Conservation (phyloP, 2,329 filamentous ascomycete species). For the Penicillium frequentans region DNA sequence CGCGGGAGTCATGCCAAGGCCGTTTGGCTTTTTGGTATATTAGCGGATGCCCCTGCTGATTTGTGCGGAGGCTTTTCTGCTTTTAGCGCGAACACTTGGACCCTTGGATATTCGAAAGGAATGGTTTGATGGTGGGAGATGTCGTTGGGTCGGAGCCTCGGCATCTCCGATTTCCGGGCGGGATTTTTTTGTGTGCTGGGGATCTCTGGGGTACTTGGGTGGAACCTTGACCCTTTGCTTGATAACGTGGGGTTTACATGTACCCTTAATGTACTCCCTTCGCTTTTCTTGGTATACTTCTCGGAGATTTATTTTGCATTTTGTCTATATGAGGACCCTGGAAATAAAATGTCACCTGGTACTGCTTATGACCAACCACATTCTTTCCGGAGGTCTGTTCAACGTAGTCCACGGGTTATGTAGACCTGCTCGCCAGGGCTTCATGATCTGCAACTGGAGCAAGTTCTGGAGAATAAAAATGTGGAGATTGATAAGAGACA, state of each 20-base stretch:
- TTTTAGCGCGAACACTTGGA: not conserved
- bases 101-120: not conserved
- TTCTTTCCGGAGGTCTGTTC: not conserved
- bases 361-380: not conserved
- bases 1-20: conserved; percentile 21
- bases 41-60: not conserved
- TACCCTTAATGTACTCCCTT: not conserved
- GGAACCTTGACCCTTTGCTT: not conserved
- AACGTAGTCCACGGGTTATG: not conserved
- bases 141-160: conserved; percentile 11
- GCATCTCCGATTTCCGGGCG: conserved; percentile 1
- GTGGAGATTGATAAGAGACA: not conserved
- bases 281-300: not conserved
- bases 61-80: not conserved
- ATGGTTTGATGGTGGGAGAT: not conserved
- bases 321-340: not conserved
- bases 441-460: not conserved
- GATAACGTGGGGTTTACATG: not conserved
- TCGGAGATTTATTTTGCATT: not conserved
- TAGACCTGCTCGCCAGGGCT: not conserved
- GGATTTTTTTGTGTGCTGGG: not conserved
- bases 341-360: not conserved
- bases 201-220: conserved; percentile 1
- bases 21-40: not conserved
- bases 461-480: not conserved